Conservation (phyloP, 2,329 filamentous ascomycete species). For the Trichophyton verrucosum region DNA sequence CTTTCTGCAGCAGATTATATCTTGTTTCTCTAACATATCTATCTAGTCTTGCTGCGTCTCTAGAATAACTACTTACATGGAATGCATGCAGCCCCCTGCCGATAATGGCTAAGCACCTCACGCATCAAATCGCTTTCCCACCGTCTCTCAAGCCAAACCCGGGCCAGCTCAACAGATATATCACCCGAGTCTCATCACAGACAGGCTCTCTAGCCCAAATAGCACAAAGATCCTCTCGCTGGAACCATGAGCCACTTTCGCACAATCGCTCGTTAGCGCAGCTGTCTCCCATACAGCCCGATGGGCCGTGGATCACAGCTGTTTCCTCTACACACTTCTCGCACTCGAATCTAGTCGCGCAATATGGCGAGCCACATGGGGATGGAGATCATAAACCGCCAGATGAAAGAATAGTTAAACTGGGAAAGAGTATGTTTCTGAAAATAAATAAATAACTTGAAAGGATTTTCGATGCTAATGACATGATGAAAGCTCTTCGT, state of each 20-base stretch:
- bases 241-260: slow-evolving; percentile 8
- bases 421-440: slow-evolving; percentile 11
- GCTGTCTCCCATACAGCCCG: slow-evolving; percentile 25
- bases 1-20: neutral
- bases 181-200: neutral
- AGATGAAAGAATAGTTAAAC: slow-evolving; percentile 12
- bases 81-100: neutral
- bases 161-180: neutral
- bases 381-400: slow-evolving; percentile 8
- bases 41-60: neutral
- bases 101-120: slow-evolving; percentile 3
- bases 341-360: neutral
- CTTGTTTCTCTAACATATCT: neutral
- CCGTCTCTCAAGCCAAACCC: neutral
- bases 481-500: slow-evolving; percentile 39
- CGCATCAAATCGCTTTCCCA: neutral
- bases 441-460: neutral
- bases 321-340: slow-evolving; percentile 6
- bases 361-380: neutral
- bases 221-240: neutral
- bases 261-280: slow-evolving; percentile 24
- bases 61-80: neutral
- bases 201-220: neutral
- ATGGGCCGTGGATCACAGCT: slow-evolving; percentile 25
- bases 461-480: neutral